phyloP scores from a whole-genome alignment of 441 rosid species.

The Sinapis alba region DNA sequence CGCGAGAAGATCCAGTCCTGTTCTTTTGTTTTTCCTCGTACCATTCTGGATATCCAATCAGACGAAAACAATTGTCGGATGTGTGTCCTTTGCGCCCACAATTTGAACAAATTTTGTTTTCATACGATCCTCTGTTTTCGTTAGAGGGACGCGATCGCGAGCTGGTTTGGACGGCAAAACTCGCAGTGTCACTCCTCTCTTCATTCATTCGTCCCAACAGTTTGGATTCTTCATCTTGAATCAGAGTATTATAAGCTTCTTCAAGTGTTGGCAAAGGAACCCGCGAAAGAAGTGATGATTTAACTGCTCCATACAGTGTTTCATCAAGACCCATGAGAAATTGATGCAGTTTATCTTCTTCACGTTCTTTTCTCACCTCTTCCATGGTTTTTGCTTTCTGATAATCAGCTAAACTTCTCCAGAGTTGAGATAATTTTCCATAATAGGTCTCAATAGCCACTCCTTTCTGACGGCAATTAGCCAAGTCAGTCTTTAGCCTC shows the following conservation, averaged over 20 bases:
- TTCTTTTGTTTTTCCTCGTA: too few relatives aligned
- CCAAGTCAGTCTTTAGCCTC: neutral
- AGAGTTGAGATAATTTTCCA: neutral
- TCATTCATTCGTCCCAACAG: neutral
- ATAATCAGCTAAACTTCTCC: neutral
- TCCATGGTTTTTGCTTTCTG: neutral
- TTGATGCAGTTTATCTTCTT: neutral
- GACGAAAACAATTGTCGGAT: too few relatives aligned
- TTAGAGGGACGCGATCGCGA: too few relatives aligned
- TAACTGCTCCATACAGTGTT: neutral
- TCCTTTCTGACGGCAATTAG: neutral
- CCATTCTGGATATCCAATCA: too few relatives aligned
- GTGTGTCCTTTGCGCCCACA: too few relatives aligned
- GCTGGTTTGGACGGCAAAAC: neutral
- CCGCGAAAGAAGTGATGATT: neutral
- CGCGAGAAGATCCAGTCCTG: too few relatives aligned
- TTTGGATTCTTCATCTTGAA: neutral
- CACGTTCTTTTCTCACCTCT: neutral
- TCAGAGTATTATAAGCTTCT: too few relatives aligned
- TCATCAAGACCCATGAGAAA: neutral
- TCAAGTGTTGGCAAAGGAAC: neutral
- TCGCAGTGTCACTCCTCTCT: neutral
- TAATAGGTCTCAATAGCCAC: neutral
- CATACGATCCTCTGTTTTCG: too few relatives aligned
- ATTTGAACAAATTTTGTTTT: too few relatives aligned